phyloP scores from a whole-genome alignment of 2,329 filamentous ascomycete genomes.

The Cladophialophora psammophila region DNA sequence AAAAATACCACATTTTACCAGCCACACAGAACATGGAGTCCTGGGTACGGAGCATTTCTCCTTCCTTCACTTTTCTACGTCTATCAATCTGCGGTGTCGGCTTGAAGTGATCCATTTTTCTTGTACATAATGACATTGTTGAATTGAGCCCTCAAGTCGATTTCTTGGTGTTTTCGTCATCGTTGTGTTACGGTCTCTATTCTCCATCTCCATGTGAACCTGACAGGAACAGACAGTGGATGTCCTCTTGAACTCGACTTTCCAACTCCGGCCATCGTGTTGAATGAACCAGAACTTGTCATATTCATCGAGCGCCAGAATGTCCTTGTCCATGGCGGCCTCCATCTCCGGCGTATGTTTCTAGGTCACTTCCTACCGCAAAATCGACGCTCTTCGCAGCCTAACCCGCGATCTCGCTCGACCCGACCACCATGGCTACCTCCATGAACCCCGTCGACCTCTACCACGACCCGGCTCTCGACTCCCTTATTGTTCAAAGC shows the following conservation, averaged over 20 bases:
- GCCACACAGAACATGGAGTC: constrained; percentile 25
- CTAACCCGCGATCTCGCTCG: background rate
- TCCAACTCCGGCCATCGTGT: constrained; percentile 2
- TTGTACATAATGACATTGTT: constrained; percentile 32
- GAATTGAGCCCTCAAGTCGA: constrained; percentile 22
- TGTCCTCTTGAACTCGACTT: background rate
- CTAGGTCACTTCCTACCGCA: background rate
- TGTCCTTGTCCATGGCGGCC: constrained; percentile 16
- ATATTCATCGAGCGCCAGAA: background rate
- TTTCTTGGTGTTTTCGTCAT: constrained; percentile 12
- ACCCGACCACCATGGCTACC: constrained; percentile 27
- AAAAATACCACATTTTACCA: constrained; percentile 28
- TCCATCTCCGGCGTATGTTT: background rate
- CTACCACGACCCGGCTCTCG: constrained; percentile 38
- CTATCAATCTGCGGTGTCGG: constrained; percentile 19
- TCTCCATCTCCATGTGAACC: constrained; percentile 6
- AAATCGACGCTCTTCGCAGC: background rate
- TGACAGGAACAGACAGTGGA: background rate
- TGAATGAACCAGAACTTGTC: background rate
- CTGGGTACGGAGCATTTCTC: background rate
- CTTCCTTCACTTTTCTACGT: constrained; percentile 16
- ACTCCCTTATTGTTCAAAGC: constrained; percentile 29
- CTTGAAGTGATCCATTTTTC: constrained; percentile 23
- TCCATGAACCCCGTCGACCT: constrained; percentile 39
- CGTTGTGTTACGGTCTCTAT: constrained; percentile 20